Evolutionary conservation across 2,329 filamentous ascomycete genomes (phyloP), one percentile per base, ranked within the genome.

Genomic region (Tolypocladium pustulatum): DNA sequence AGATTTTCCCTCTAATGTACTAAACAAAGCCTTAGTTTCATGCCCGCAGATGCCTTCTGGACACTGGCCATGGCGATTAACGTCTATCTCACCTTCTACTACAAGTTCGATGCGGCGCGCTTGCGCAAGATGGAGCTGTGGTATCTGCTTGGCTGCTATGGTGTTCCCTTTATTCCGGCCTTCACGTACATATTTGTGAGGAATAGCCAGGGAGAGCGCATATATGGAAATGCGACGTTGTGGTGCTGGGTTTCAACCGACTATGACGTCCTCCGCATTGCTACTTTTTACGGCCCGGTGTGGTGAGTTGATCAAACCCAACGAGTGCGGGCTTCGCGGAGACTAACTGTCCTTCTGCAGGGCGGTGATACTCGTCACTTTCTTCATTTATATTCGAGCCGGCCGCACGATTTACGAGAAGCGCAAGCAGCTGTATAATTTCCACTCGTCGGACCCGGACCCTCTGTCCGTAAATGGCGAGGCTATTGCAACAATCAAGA

Each of bases 51-150:
- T 74, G 84, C 87, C 1, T 78, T 88, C 54, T 92, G 87, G 89
- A 89, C 87, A 1, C 78, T 92, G 59, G 85, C 87, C 57, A 94
- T 95, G 90, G 88, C 90, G 1, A 79, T 86, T 64, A 95, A 94
- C 68, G 90, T 94, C 56, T 90, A 90, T 69, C 73, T 93, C 17
- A 91, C 89, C 0, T 91, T 94, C 67, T 91, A 91, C 71, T 79
- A 78, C 66, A 88, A 87, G 62, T 92, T 86, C 64, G 83, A 88
- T 60, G 82, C 85, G 1, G 72, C 78, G 4, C 79, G 81, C 57
- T 75, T 94, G 20, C 83, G 83, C 12, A 77, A 72, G 49, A 79
- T 93, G 68, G 90, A 94, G 68, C 81, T 86, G 54, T 85, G 81
- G 59, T 94, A 94, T 63, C 69, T 90, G 1, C 38, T 86, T 1